Conservation (phyloP, 1,284 basidiomycete species). For the Phylloboletellus chloephorus region DNA sequence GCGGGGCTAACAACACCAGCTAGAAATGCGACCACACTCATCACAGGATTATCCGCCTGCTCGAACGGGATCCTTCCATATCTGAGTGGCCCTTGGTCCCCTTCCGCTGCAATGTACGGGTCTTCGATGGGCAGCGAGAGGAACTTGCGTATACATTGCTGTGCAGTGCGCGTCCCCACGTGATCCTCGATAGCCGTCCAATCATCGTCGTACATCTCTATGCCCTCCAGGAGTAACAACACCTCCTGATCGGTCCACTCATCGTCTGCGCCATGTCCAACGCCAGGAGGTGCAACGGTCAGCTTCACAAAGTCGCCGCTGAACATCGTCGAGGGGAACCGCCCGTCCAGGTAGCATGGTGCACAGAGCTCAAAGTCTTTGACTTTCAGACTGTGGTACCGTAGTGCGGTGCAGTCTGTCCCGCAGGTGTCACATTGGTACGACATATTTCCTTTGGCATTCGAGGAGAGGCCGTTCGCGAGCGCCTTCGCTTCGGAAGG, state of each 20-base stretch:
- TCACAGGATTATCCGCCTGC: constrained; percentile 94
- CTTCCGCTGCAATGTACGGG: constrained; percentile 72
- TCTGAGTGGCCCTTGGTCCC: constrained; percentile 73
- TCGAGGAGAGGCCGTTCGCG: constrained; percentile 51
- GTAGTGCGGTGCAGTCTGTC: constrained; percentile 81
- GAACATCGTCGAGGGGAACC: constrained; percentile 95
- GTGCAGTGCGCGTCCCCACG: constrained; percentile 84
- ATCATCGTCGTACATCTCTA: constrained; percentile 98
- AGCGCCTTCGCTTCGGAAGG: constrained; percentile 60
- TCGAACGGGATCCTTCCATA: constrained; percentile 86
- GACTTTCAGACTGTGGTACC: constrained; percentile 92
- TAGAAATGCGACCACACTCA: constrained; percentile 97
- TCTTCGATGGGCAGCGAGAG: constrained; percentile 97
- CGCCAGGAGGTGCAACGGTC: constrained; percentile 43
- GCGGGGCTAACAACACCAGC: constrained; percentile 89
- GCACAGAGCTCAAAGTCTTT: constrained; percentile 88
- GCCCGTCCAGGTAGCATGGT: constrained; percentile 91
- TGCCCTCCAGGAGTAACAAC: constrained; percentile 83
- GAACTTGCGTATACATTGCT: constrained; percentile 96
- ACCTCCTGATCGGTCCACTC: constrained; percentile 91
- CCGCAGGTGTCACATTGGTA: constrained; percentile 94
- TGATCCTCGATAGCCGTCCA: constrained; percentile 92
- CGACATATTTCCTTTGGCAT: constrained; percentile 44
- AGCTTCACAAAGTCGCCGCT: constrained; percentile 97
- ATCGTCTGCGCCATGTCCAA: constrained; percentile 41